A percentile compares a stretch with the other conserved stretches of the same genome.
Conservation (phyloP, 331 rosid species). For the Rosa hybrid region DNA sequence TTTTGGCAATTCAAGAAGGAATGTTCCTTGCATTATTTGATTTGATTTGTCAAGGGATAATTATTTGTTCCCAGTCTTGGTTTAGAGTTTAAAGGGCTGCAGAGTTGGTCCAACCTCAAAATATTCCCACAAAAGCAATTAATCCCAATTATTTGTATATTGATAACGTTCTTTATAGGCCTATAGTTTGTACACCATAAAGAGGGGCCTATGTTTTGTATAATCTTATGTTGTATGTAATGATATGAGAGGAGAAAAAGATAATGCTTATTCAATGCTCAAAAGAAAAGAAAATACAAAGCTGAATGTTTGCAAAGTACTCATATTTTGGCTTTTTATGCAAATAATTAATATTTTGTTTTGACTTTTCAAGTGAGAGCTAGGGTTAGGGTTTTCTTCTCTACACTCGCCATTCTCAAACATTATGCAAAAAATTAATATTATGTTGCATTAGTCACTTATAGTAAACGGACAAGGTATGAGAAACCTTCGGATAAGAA, state of each 20-base stretch:
- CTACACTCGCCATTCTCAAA: no score
- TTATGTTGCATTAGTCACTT: no score
- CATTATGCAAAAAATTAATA: no score
- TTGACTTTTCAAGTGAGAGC: no score
- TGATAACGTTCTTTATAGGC: constrained; percentile 28
- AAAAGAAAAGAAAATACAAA: no score
- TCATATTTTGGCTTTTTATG: no score
- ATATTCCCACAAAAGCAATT: constrained; percentile 24
- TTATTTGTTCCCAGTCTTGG: constrained; percentile 17
- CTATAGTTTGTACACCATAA: constrained; percentile 27
- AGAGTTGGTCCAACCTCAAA: constrained; percentile 23
- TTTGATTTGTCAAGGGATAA: constrained; percentile 17
- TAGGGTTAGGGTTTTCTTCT: no score
- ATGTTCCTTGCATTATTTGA: constrained; percentile 22
- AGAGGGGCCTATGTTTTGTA: constrained; percentile 29
- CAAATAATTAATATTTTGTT: no score
- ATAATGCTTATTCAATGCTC: neutral
- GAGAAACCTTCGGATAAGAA: no score
- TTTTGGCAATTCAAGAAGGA: constrained; percentile 25
- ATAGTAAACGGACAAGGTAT: no score
- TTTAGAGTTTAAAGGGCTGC: neutral
- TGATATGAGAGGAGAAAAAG: neutral
- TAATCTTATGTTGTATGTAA: neutral
- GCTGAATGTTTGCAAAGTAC: no score
- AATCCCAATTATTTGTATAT: constrained; percentile 32